phyloP scores from a whole-genome alignment of 2,329 filamentous ascomycete species.

The Aspergillus pseudoglaucus region DNA sequence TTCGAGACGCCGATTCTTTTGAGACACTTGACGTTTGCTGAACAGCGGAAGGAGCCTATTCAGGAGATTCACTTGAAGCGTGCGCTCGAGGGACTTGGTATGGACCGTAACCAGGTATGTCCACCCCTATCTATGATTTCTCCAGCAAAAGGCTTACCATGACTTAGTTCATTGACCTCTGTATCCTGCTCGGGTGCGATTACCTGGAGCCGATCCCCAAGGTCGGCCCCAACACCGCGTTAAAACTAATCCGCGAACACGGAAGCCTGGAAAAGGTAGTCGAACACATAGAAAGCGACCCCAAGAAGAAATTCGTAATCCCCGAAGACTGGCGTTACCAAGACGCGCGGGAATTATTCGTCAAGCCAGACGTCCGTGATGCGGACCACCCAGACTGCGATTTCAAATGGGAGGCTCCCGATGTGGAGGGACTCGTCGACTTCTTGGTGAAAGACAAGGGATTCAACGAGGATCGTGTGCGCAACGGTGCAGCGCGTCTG shows the following conservation, averaged over 20 bases:
- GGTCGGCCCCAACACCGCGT: conserved; percentile 80
- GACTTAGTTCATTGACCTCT: conserved; percentile 85
- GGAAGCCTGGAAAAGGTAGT: conserved; percentile 82
- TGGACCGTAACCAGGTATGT: conserved; percentile 78
- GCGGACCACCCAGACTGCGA: conserved; percentile 84
- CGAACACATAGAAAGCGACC: conserved; percentile 67
- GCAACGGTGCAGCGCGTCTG: conserved; percentile 67
- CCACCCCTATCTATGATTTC: conserved; percentile 5
- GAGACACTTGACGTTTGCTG: conserved; percentile 90
- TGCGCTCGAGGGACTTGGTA: conserved; percentile 76
- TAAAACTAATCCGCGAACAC: conserved; percentile 91
- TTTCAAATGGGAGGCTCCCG: conserved; percentile 95
- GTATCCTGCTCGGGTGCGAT: conserved; percentile 94
- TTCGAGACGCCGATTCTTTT: conserved; percentile 89
- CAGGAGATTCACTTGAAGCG: conserved; percentile 87
- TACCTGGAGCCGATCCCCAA: conserved; percentile 96
- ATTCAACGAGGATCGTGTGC: conserved; percentile 91
- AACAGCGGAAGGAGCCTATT: conserved; percentile 95
- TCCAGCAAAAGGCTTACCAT: conserved; percentile 4
- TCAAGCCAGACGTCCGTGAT: conserved; percentile 77
- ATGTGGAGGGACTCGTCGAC: conserved; percentile 80
- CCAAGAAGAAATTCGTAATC: conserved; percentile 72
- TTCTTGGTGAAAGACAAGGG: conserved; percentile 92
- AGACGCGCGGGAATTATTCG: conserved; percentile 86
- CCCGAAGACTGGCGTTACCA: conserved; percentile 96